Percentiles rank a stretch among this genome's conserved stretches.
phyloP scores from a whole-genome alignment of 768 basidiomycete genomes.

The Crepidotus variabilis region DNA sequence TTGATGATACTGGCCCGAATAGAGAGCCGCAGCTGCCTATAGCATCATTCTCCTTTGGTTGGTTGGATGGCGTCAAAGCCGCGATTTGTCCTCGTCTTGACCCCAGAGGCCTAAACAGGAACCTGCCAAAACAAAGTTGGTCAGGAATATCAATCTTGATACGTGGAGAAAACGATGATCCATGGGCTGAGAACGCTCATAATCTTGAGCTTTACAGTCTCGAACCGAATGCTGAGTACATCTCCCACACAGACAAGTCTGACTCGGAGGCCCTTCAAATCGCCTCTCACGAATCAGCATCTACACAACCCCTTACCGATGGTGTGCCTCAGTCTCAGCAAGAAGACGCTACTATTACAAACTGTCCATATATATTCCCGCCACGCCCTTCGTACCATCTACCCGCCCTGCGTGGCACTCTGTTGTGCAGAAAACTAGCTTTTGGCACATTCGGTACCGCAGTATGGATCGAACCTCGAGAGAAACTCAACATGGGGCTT shows the following conservation, averaged over 20 bases:
- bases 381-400: constrained; percentile 35
- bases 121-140: background rate
- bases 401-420: constrained; percentile 41
- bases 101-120: background rate
- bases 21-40: constrained; percentile 28
- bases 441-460: constrained; percentile 57
- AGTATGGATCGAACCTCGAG: constrained; percentile 58
- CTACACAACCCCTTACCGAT: background rate
- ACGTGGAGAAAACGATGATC: constrained; percentile 56
- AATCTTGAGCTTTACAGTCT: constrained; percentile 52
- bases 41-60: constrained; percentile 55
- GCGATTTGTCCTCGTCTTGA: constrained; percentile 10
- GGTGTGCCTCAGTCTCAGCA: background rate
- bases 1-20: constrained; percentile 6
- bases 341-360: background rate
- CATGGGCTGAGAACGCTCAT: constrained; percentile 49
- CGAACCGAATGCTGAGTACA: constrained; percentile 29
- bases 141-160: constrained; percentile 46
- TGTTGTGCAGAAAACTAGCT: constrained; percentile 50
- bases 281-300: too few relatives aligned
- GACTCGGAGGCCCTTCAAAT: background rate
- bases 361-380: constrained; percentile 43
- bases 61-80: constrained; percentile 60
- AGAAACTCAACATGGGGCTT: constrained; percentile 36
- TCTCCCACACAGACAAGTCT: background rate